Percentiles rank a stretch among this genome's conserved stretches.
phyloP scores from a whole-genome alignment of 805 yeast species.

The Kazachstania kunashirensis region DNA sequence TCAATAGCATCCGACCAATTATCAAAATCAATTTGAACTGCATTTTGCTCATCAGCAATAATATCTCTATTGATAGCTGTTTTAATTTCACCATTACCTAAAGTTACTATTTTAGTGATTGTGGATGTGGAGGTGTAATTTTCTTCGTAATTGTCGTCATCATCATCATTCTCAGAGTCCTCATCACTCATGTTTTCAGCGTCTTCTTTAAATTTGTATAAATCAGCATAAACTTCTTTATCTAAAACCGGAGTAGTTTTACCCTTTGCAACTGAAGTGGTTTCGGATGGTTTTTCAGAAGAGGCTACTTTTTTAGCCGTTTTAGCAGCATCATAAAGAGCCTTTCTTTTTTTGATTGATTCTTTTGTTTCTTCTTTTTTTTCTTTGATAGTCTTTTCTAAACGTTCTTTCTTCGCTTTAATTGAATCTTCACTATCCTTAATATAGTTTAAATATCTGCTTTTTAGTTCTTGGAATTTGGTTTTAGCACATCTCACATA shows the following conservation, averaged over 20 bases:
- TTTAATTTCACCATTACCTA: conserved; percentile 1
- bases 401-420: not conserved
- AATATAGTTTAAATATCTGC: not conserved
- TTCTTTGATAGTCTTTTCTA: not conserved
- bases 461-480: not conserved
- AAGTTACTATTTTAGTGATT: conserved; percentile 4
- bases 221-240: not conserved
- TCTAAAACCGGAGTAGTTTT: conserved; percentile 1
- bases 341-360: not conserved
- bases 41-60: conserved; percentile 16
- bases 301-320: too few relatives aligned
- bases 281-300: not conserved
- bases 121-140: conserved; percentile 9
- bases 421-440: not conserved
- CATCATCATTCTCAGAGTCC: conserved; percentile 5
- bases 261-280: not conserved
- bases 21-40: conserved; percentile 30
- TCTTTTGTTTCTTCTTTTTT: not conserved
- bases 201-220: not conserved
- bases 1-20: conserved; percentile 31
- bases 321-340: not conserved
- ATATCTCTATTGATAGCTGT: conserved; percentile 6
- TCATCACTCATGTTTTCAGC: conserved; percentile 1
- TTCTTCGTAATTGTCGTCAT: conserved; percentile 6
- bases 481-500: not conserved